These are phyloP conservation scores for Trichophyton verrucosum DNA, from an alignment of 2,329 filamentous ascomycete genomes.

Conservation along the genomic window DNA sequence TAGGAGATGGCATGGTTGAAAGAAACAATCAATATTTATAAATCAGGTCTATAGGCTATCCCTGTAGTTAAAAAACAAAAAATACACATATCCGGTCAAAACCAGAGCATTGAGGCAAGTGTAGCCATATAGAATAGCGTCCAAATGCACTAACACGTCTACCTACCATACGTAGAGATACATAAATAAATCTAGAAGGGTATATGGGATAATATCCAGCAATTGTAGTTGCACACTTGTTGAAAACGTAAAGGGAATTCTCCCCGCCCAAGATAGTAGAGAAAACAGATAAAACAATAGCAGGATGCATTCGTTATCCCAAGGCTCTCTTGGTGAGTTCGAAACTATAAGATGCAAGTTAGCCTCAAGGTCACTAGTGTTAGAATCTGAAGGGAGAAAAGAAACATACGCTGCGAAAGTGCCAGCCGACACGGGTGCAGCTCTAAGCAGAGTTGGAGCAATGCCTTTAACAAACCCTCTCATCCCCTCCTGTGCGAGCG, in stretches of 20 bases:
- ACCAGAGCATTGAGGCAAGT: background rate
- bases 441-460: slow-evolving; percentile 76
- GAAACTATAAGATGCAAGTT: slow-evolving; percentile 24
- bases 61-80: background rate
- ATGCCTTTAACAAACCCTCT: slow-evolving; percentile 92
- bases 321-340: slow-evolving; percentile 37
- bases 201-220: background rate
- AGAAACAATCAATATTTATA: too few relatives aligned
- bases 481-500: slow-evolving; percentile 61
- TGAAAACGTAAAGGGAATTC: background rate
- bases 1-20: background rate
- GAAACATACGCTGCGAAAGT: slow-evolving; percentile 67
- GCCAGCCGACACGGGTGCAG: slow-evolving; percentile 95
- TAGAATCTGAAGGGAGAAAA: slow-evolving; percentile 4
- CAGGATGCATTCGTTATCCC: slow-evolving; percentile 19
- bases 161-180: background rate
- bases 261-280: background rate
- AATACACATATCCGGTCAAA: background rate
- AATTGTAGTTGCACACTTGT: background rate
- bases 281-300: background rate
- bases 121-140: background rate
- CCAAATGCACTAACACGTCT: background rate
- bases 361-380: background rate
- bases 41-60: background rate
- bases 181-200: slow-evolving; percentile 2